Evolutionary conservation across 164 flowering plant genomes (phyloP).

Genomic region (Tetracentron sinense): DNA sequence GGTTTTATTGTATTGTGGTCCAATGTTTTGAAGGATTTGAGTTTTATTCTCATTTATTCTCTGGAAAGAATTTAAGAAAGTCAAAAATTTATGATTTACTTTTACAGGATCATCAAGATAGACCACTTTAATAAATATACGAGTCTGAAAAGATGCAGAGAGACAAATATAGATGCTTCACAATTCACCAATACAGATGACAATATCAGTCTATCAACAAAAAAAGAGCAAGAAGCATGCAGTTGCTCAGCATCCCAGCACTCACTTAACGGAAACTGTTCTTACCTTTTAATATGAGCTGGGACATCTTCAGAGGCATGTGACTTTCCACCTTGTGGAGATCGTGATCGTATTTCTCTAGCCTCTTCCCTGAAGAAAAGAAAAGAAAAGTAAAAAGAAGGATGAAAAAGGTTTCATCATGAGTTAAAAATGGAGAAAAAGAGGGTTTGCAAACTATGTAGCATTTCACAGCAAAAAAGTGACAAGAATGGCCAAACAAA

Average conservation of each 20-base stretch:
- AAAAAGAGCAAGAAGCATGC: neutral
- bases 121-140: no score
- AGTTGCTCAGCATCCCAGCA: neutral
- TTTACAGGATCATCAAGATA: no score
- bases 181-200: neutral
- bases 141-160: neutral
- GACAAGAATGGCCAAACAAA: no score
- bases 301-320: conserved; percentile 34
- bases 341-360: conserved; percentile 36
- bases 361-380: conserved; percentile 70
- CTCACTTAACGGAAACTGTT: neutral
- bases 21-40: no score
- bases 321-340: conserved; percentile 13
- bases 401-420: neutral
- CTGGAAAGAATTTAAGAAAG: no score
- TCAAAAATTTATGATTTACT: no score
- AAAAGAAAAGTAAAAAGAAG: neutral
- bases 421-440: neutral
- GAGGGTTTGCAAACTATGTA: no score
- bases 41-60: no score
- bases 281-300: conserved; percentile 44
- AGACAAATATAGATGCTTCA: neutral
- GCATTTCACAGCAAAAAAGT: no score
- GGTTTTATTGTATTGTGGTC: no score
- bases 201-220: neutral